Base-by-base conservation (phyloP, 768 basidiomycete genomes). In the Pleurotus tuber-regium region DNA sequence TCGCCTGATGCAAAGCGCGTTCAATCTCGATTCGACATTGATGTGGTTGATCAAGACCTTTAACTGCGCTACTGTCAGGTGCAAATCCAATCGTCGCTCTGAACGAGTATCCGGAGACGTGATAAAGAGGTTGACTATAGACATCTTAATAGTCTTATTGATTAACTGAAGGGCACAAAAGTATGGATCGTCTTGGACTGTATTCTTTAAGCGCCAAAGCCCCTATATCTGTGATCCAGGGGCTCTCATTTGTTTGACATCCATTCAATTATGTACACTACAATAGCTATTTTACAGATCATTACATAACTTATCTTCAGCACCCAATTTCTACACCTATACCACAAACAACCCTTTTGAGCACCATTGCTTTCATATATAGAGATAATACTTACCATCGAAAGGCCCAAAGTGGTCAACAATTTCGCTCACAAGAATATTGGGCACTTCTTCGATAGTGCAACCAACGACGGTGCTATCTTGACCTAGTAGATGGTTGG, bases 51-150 rank as follows among this genome's bases (percentile, higher is more conserved):
- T 41, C 44, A 35, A 35, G 35, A 92, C 93, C 82, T 97, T 98
- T 58, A 98, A 84, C 59, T 89, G 80, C 29, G 76, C 76, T 43
- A 98, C 76, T 0, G 89, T 87, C 25, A 84, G 70, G 55, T 84
- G 79, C 21, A 84, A 79, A 59, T 94, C 89, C 55, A 92, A 82
- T 0, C 89, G 80, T 41, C 96, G 82, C 69, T 98, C 96, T 0
- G 92, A 92, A 57, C 82, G 87, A 1, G 94, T 96, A 63, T 97
- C 92, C 4, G 85, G 86, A 7, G 95, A 98, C 10, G 80, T 65
- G 5, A 98, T 85, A 58, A 84, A 93, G 38, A 97, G 70, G 48
- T 80, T 87, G 40, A 92, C 73, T 50, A 70, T 66, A 24, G 46
- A 4, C 46, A 48, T 48, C 2, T 38, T 38, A n/a, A n/a, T n/a